Evolutionary conservation across 208 protist genomes (phyloP), one percentile per base, ranked within the genome.

Genomic region (Herpetomonas tarakana): DNA sequence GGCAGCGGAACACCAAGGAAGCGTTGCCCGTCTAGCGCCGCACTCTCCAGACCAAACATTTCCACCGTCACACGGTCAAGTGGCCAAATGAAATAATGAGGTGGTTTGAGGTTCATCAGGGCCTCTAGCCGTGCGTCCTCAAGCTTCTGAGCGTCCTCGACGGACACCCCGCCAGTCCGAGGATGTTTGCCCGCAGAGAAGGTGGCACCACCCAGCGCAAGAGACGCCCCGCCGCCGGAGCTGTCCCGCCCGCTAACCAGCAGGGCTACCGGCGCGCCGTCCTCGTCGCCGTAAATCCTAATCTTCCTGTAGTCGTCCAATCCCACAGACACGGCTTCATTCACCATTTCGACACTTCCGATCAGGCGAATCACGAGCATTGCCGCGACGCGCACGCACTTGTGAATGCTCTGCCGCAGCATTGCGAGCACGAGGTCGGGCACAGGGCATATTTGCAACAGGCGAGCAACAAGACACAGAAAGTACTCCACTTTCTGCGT

Each of bases 241-340:
- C n/a, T n/a, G n/a, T n/a, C n/a, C n/a, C n/a, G n/a, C n/a, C n/a
- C n/a, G n/a, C n/a, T n/a, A n/a, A n/a, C n/a, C n/a, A n/a, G n/a
- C n/a, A n/a, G n/a, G n/a, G n/a, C n/a, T n/a, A n/a, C n/a, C n/a
- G n/a, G n/a, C n/a, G n/a, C n/a, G n/a, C 80, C 70, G 6, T 70
- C 70, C 31, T 81, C 62, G 35, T 58, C 68, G 11, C 80, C 81
- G 63, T 88, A 88, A 16, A 92, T 62, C 29, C 81, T 70, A 1
- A 92, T 65, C 46, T 92, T 92, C 3, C 86, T 71, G 65, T 92
- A 92, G 58, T 92, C 86, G 24, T 72, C 56, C 71, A 69, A 88
- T 14, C 79, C 78, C 21, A 86, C 52, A 2, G 50, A 44, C 52
- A 89, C 54, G 16, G 86, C 80, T 57, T 78, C 71, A n/a, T 66